Evolutionary conservation across 805 yeast genomes (phyloP).

Genomic region (Yarrowia sp.): DNA sequence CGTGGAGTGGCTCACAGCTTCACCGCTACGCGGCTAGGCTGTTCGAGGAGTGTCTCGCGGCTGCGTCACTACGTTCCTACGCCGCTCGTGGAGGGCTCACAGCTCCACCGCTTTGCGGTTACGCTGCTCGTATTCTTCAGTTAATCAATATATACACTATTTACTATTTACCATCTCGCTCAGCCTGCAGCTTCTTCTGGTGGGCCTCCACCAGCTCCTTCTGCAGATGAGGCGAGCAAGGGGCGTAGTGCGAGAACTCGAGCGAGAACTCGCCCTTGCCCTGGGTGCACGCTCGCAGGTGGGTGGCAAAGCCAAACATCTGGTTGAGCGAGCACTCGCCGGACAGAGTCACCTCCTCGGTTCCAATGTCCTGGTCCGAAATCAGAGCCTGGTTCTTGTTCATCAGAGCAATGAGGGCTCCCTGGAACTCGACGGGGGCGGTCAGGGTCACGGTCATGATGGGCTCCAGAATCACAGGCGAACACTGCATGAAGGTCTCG

Average conservation of each 20-base stretch:
- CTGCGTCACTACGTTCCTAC: not conserved
- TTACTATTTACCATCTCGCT: conserved; percentile 35
- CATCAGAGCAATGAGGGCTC: conserved; percentile 85
- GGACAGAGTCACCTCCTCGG: conserved; percentile 89
- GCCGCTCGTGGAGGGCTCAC: not conserved
- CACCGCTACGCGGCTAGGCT: not conserved
- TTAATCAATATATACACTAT: conserved; percentile 12
- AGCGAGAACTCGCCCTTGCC: conserved; percentile 98
- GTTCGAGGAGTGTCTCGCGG: not conserved
- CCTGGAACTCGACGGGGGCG: conserved; percentile 97
- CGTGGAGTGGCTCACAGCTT: not conserved
- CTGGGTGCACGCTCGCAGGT: conserved; percentile 94
- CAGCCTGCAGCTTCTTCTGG: conserved; percentile 60
- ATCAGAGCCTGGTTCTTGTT: conserved; percentile 93
- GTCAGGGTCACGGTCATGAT: conserved; percentile 92
- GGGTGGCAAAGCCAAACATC: conserved; percentile 95
- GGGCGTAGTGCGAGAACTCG: conserved; percentile 92
- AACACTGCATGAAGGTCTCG: conserved; percentile 82
- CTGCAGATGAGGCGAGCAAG: conserved; percentile 89
- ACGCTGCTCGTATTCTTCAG: not conserved
- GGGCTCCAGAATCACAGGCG: conserved; percentile 93
- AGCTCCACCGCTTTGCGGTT: too few relatives aligned
- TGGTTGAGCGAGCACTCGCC: conserved; percentile 97
- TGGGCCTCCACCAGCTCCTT: conserved; percentile 86
- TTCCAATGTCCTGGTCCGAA: conserved; percentile 90